Conservation (phyloP, 352 stramenopile genomes). For the Elongisporangium anandrum region DNA sequence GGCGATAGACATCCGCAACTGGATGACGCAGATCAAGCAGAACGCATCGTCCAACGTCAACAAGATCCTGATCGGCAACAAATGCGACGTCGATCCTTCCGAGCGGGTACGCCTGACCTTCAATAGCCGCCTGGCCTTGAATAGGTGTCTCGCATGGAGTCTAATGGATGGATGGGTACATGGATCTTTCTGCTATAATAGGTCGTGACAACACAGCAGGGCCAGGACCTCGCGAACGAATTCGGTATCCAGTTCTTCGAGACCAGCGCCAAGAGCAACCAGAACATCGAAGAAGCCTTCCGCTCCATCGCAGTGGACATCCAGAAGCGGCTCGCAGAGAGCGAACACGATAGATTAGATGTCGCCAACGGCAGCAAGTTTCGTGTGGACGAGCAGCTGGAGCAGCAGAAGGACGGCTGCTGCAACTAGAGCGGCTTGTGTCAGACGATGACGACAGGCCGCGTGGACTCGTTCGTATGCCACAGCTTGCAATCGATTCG, state of each 20-base stretch:
- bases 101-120: conserved; percentile 91
- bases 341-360: conserved; percentile 87
- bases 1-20: conserved; percentile 89
- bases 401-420: conserved; percentile 76
- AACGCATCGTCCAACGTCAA: conserved; percentile 99
- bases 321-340: conserved; percentile 83
- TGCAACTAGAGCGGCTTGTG: conserved; percentile 38
- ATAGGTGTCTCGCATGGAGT: too few relatives aligned
- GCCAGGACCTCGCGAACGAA: conserved; percentile 89
- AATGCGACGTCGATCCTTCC: conserved; percentile 96
- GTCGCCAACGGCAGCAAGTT: conserved; percentile 84
- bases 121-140: too few relatives aligned
- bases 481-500: too few relatives aligned
- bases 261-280: conserved; percentile 91
- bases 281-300: conserved; percentile 90
- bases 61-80: conserved; percentile 99
- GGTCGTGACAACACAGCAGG: conserved; percentile 91
- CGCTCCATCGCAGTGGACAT: conserved; percentile 86
- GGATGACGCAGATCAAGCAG: conserved; percentile 93
- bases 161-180: background rate
- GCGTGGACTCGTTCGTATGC: too few relatives aligned
- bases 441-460: too few relatives aligned
- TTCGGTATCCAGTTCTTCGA: conserved; percentile 96
- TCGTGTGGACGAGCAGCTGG: conserved; percentile 76
- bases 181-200: conserved; percentile 19